Evolutionary conservation across 2,329 filamentous ascomycete species (phyloP), one percentile per base, ranked within the genome.

Genomic region (Orbilia oligospora): DNA sequence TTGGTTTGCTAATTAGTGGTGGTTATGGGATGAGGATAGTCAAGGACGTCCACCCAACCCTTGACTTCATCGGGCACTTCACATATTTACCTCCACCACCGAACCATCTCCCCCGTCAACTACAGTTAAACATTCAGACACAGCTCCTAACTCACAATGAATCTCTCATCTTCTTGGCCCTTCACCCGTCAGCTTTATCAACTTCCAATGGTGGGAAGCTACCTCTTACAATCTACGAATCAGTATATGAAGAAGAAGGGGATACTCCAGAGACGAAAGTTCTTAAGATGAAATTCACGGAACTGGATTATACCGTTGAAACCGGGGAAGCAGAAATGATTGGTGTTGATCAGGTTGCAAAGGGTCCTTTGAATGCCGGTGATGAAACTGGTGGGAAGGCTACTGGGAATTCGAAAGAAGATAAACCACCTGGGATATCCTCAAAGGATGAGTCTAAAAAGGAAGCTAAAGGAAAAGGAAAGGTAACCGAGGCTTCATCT

Each of bases 241-340:
- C 91, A 81, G 90, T 90, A 76, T 90, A 91, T 81, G 93, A 97
- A 83, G 89, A 88, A n/a, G 91, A 93, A 55, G 76, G 76, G 49
- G 90, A 89, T 79, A 82, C 85, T 12, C 61, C 36, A 8, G 86
- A 84, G 49, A 64, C 78, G 12, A 81, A 81, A 64, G 79, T 80
- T 18, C 72, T 82, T 18, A 89, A 88, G 64, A 87, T 96, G 77
- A 91, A 89, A 82, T 98, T 98, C 85, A 89, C 91, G 76, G 92
- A 97, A 83, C 85, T 98, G 9, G 90, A 91, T 0, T 98, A 96
- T 84, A 91, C 91, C 0, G 91, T 98, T 1, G 96, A 98, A 85
- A 97, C 94, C 0, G 93, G 93, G 9, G 94, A 98, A 84, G 94
- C 94, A 0, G 96, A 99, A 85, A 97, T 97, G 94, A 98, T 99